phyloP scores from a whole-genome alignment of 768 basidiomycete species.

The Pleurotus sapidus region DNA sequence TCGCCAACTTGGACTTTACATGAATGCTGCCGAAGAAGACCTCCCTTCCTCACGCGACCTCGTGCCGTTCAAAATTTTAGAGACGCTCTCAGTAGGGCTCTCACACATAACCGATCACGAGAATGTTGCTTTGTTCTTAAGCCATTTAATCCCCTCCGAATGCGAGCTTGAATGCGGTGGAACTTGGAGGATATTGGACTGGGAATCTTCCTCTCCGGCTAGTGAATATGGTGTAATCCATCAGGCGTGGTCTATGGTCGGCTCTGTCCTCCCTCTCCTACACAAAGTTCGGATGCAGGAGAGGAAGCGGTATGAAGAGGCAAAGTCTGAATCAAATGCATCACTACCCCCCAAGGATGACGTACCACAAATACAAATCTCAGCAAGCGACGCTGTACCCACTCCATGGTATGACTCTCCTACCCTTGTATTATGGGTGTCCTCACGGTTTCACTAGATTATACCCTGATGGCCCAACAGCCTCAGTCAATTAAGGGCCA shows the following conservation, averaged over 20 bases:
- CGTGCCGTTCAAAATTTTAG: constrained; percentile 27
- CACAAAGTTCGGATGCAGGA: constrained; percentile 8
- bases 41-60: constrained; percentile 7
- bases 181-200: constrained; percentile 1
- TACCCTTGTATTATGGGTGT: too few species aligned
- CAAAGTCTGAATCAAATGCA: too few species aligned
- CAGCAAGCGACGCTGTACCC: too few species aligned
- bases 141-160: constrained; percentile 42
- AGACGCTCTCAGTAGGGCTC: constrained; percentile 45
- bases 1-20: constrained; percentile 37
- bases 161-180: constrained; percentile 21
- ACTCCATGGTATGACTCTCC: too few species aligned
- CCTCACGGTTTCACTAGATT: too few species aligned
- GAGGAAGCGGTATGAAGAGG: not conserved
- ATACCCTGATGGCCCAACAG: too few species aligned
- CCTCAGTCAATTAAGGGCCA: too few species aligned
- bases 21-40: constrained; percentile 25
- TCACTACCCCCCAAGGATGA: too few species aligned
- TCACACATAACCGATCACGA: constrained; percentile 42
- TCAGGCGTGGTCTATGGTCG: not conserved
- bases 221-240: not conserved
- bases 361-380: too few species aligned
- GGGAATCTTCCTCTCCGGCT: not conserved
- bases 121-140: constrained; percentile 49
- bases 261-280: not conserved